Conservation (phyloP, 2,329 filamentous ascomycete genomes). For the Proliferodiscus dingleyae region DNA sequence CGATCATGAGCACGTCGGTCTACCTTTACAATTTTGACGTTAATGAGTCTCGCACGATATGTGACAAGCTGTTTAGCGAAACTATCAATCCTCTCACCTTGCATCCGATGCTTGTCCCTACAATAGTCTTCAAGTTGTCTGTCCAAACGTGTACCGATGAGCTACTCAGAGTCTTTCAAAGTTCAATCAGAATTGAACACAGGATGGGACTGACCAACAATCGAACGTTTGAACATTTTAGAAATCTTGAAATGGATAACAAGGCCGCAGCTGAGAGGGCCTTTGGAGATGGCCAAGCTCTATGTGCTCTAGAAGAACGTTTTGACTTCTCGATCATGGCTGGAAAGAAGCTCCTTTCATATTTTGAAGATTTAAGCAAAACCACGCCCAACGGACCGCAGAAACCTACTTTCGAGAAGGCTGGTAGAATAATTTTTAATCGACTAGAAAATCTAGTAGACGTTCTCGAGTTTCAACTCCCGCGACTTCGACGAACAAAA, state of each 20-base stretch:
- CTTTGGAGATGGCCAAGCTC: not conserved
- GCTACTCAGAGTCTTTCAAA: not conserved
- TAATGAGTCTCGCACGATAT: not conserved
- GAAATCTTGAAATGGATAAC: not conserved
- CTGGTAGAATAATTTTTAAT: not conserved
- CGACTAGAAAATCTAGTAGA: not conserved
- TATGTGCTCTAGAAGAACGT: constrained; percentile 1
- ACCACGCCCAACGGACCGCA: not conserved
- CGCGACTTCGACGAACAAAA: not conserved
- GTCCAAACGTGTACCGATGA: not conserved
- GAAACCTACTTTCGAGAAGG: not conserved
- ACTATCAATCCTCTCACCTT: not conserved
- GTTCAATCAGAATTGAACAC: not conserved
- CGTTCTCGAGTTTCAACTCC: not conserved
- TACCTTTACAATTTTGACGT: not conserved
- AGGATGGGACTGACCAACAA: not conserved
- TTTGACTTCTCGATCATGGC: not conserved
- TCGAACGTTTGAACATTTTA: not conserved
- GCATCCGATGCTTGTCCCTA: not conserved
- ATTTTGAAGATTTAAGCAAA: not conserved
- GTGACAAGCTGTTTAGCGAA: not conserved
- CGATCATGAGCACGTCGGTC: not conserved
- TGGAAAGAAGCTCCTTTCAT: not conserved
- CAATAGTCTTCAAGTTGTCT: not conserved
- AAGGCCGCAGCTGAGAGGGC: not conserved